A percentile compares a stretch with the other conserved stretches of the same genome.
phyloP scores from a whole-genome alignment of 106 monocot species.

The Platanthera guangdongensis region DNA sequence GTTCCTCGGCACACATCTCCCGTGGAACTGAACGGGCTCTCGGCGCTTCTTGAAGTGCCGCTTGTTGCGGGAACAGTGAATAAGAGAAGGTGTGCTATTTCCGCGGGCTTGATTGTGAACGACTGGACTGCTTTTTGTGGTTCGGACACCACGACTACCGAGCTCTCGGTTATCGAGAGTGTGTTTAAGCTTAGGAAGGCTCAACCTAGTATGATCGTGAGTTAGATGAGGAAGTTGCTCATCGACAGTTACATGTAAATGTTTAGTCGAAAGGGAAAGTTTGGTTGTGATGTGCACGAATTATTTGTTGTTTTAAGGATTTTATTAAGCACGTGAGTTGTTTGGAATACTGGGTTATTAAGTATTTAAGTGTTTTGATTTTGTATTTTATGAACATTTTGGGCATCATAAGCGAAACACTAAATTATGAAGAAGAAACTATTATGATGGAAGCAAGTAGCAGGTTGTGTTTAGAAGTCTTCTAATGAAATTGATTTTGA shows the following conservation, averaged over 20 bases:
- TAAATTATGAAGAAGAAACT: no score
- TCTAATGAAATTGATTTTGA: no score
- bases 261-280: no score
- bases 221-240: background rate
- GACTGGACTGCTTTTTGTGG: constrained; percentile 98
- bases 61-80: constrained; percentile 93
- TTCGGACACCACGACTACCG: constrained; percentile 86
- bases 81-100: constrained; percentile 85
- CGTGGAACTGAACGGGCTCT: constrained; percentile 92
- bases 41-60: constrained; percentile 91
- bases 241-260: constrained; percentile 34
- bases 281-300: no score
- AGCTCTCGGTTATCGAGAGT: constrained; percentile 89
- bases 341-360: no score
- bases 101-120: constrained; percentile 81
- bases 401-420: no score
- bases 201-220: constrained; percentile 78
- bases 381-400: no score
- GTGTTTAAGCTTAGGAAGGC: constrained; percentile 84
- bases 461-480: no score
- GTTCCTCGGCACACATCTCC: constrained; percentile 90
- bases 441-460: no score
- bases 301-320: no score
- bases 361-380: no score
- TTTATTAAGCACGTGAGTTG: no score